A percentile compares a stretch with the other conserved stretches of the same genome.
phyloP scores from a whole-genome alignment of 768 basidiomycete species.

The Russula griseocarnosa region DNA sequence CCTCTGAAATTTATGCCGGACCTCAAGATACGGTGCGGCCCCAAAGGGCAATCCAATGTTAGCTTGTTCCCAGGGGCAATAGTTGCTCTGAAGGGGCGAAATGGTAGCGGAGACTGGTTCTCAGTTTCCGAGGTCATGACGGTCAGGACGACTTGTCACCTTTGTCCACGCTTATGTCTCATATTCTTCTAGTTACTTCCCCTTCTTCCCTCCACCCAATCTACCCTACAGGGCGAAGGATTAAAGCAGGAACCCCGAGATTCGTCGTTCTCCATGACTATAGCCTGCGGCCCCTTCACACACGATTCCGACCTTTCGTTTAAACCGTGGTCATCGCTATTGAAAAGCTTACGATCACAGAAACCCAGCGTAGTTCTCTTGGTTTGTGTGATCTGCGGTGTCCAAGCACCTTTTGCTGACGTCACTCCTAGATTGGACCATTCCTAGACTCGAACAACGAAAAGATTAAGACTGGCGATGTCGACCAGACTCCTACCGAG shows the following conservation, averaged over 20 bases:
- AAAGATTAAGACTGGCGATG: slow-evolving; percentile 67
- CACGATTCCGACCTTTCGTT: slow-evolving; percentile 71
- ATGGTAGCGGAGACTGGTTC: slow-evolving; percentile 88
- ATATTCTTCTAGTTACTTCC: slow-evolving; percentile 54
- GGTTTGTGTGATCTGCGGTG: slow-evolving; percentile 41
- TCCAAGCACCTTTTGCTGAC: slow-evolving; percentile 1
- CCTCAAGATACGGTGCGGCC: slow-evolving; percentile 61
- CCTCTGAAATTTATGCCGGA: slow-evolving; percentile 65
- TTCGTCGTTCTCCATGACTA: slow-evolving; percentile 55
- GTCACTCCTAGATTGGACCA: slow-evolving; percentile 68
- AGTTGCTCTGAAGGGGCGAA: slow-evolving; percentile 79
- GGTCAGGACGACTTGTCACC: slow-evolving; percentile 45
- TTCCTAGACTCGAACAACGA: slow-evolving; percentile 82
- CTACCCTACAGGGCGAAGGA: slow-evolving; percentile 34
- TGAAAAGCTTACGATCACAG: slow-evolving; percentile 54
- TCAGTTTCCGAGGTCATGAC: slow-evolving; percentile 74
- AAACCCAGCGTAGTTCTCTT: slow-evolving; percentile 78
- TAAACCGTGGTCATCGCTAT: slow-evolving; percentile 61
- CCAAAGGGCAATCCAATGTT: slow-evolving; percentile 57
- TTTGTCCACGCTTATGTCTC: background rate
- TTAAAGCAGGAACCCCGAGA: slow-evolving; percentile 42
- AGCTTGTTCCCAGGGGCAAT: slow-evolving; percentile 89
- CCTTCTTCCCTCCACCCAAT: slow-evolving; percentile 42
- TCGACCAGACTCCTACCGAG: slow-evolving; percentile 56
- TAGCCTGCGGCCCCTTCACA: slow-evolving; percentile 87